Conservation (phyloP, 2,329 filamentous ascomycete species). For the Monilinia fructigena region DNA sequence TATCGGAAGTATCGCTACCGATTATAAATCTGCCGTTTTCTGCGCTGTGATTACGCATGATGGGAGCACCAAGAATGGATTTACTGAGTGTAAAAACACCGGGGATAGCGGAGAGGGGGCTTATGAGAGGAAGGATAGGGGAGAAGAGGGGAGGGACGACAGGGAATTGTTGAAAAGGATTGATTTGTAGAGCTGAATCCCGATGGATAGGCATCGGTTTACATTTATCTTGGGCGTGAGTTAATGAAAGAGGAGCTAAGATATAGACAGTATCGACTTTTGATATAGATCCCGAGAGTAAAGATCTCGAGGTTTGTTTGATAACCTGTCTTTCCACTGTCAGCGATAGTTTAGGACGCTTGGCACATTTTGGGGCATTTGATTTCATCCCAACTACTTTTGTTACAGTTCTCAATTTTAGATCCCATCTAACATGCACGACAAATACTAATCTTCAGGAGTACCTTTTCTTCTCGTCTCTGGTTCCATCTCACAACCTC, state of each 20-base stretch:
- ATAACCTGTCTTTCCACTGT: not conserved
- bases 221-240: no score
- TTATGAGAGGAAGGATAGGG: conserved; percentile 21
- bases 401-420: not conserved
- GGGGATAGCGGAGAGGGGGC: conserved; percentile 27
- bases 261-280: not conserved
- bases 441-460: not conserved
- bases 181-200: conserved; percentile 22
- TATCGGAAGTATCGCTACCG: conserved; percentile 37
- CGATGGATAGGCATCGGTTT: no score
- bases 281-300: no score
- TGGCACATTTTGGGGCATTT: not conserved
- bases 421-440: not conserved
- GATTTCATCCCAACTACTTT: not conserved
- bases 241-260: not conserved
- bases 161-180: conserved; percentile 31
- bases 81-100: conserved; percentile 38
- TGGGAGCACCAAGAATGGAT: conserved; percentile 37
- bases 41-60: conserved; percentile 40
- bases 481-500: not conserved
- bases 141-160: conserved; percentile 24
- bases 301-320: not conserved
- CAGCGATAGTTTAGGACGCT: not conserved
- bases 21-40: conserved; percentile 37
- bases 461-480: not conserved